phyloP scores from a whole-genome alignment of 1,284 basidiomycete species.

The Pascua guehoae region DNA sequence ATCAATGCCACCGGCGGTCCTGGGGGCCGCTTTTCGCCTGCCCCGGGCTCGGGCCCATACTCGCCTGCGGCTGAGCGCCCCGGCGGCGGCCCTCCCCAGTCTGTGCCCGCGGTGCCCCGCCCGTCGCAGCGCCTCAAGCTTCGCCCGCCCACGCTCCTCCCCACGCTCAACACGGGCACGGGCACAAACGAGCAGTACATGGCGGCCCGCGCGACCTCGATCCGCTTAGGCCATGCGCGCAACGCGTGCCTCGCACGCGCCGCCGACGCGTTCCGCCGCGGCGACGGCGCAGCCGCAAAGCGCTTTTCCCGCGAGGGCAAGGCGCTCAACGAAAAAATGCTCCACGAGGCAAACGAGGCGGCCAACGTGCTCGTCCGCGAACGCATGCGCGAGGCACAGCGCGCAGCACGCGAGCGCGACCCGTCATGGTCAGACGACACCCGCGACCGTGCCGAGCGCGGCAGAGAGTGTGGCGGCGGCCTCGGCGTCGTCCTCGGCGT shows the following conservation, averaged over 20 bases:
- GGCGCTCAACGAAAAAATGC: constrained; percentile 85
- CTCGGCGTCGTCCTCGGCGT: constrained; percentile 83
- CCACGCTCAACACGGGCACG: constrained; percentile 80
- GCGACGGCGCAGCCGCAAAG: constrained; percentile 91
- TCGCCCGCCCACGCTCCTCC: constrained; percentile 74
- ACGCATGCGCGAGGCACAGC: constrained; percentile 68
- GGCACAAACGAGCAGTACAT: constrained; percentile 77
- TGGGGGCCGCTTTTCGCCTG: constrained; percentile 29
- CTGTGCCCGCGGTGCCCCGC: constrained; percentile 57
- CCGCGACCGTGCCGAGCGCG: constrained; percentile 68
- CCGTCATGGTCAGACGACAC: constrained; percentile 76
- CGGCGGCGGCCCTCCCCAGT: constrained; percentile 23
- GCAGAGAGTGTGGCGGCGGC: constrained; percentile 72
- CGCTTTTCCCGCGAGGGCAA: constrained; percentile 89
- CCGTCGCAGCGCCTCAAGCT: constrained; percentile 78
- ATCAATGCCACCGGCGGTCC: constrained; percentile 18
- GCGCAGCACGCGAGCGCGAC: constrained; percentile 67
- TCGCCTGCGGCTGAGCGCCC: constrained; percentile 50
- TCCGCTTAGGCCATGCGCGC: constrained; percentile 85
- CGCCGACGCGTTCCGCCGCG: constrained; percentile 88
- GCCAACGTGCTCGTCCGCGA: constrained; percentile 75
- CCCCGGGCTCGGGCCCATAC: constrained; percentile 33
- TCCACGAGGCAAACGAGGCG: constrained; percentile 72
- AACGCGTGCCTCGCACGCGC: constrained; percentile 94
- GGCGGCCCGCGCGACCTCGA: constrained; percentile 74